These are phyloP conservation scores for Ceratocystis destructans DNA, from an alignment of 2,329 filamentous ascomycete genomes.

Conservation along the genomic window DNA sequence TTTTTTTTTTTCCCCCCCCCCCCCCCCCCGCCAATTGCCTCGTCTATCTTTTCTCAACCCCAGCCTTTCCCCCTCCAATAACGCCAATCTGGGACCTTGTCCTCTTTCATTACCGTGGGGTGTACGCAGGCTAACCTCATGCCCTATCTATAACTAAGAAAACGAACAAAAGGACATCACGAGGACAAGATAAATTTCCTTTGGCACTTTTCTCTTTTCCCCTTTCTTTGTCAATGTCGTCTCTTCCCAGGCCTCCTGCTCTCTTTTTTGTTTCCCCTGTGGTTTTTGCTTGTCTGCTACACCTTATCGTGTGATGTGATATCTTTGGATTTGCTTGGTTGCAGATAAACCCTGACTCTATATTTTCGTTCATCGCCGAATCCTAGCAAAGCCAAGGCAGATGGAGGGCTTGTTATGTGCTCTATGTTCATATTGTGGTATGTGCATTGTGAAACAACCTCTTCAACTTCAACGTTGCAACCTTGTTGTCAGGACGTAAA, in stretches of 20 bases:
- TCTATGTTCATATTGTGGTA: too few species aligned
- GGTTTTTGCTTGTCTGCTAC: background rate
- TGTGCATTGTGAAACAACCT: background rate
- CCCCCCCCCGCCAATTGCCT: background rate
- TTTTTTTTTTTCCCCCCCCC: too few species aligned
- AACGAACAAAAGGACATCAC: conserved; percentile 2
- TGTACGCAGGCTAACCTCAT: background rate
- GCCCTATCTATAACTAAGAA: background rate
- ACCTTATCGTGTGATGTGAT: background rate
- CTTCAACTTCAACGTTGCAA: background rate
- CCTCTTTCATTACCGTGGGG: background rate
- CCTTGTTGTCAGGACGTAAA: background rate
- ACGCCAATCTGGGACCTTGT: background rate
- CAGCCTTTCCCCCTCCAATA: background rate
- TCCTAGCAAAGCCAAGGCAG: too few species aligned
- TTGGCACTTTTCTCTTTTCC: background rate
- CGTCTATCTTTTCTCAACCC: background rate
- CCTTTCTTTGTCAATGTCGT: background rate
- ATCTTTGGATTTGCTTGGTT: too few species aligned
- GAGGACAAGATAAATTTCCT: conserved; percentile 4
- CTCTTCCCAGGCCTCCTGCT: background rate
- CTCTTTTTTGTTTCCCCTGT: background rate
- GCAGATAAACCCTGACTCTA: too few species aligned
- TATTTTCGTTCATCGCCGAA: too few species aligned
- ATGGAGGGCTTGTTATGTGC: too few species aligned